Base-by-base conservation (phyloP, 2,329 filamentous ascomycete genomes). In the Neopestalotiopsis sp. region DNA sequence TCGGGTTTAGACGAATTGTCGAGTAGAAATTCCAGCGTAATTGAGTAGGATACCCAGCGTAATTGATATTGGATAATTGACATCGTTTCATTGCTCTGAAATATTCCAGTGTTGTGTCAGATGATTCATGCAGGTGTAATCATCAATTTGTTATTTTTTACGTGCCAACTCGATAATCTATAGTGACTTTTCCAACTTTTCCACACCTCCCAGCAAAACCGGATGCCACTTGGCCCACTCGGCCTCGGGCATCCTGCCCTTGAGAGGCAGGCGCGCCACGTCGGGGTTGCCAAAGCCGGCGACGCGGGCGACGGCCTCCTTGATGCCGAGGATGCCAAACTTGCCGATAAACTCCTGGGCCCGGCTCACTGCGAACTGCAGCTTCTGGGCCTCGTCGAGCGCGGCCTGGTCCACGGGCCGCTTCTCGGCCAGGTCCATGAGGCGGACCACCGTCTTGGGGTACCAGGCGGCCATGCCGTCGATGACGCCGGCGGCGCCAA, bases 401-500 rank as follows among this genome's bases (percentile, higher is more conserved):
- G 78, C 75, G 66, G 81, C 79, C 70, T 82, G 82, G n/a, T 81
- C 82, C 0, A 76, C 69, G 4, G 78, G 76, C 14, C 75, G 75
- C 68, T 78, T 76, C 13, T 76, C 72, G 13, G 78, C 75, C 10
- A 91, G 79, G 20, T 84, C 79, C 80, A 88, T 90, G 3, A 92
- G 80, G 14, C 83, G 80, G 17, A 89, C 85, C 1, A 92, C 85
- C 0, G 88, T 87, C 75, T 88, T 88, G 17, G 90, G 90, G 76
- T 88, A 92, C 76, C 90, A 86, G 13, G 87, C 89, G 1, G 90
- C 89, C 28, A 91, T 82, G 17, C 89, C 90, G 70, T 92, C 90
- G 69, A 92, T 91, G 30, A 89, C 89, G 17, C 90, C 90, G 6
- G 87, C 89, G 17, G 88, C 88, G 61, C 89, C 89, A 69, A 92